Conservation (phyloP, 495 filamentous ascomycete genomes). For the Achaetomiella virescens region DNA sequence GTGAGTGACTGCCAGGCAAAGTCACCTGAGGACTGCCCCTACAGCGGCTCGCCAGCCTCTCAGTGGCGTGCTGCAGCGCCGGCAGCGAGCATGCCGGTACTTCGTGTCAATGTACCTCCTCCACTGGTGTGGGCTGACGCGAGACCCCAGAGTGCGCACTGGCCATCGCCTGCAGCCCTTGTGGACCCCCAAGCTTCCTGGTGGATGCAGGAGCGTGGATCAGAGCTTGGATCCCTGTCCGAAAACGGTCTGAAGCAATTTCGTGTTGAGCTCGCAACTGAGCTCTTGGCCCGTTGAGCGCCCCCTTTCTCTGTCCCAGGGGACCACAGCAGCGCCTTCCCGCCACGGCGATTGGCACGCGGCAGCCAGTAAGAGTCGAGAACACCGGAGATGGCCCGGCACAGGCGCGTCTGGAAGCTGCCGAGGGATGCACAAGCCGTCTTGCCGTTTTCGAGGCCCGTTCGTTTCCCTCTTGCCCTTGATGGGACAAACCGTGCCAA, state of each 20-base stretch:
- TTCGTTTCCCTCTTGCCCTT: not conserved
- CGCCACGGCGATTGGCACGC: conserved; percentile 1
- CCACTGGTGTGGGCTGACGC: conserved; percentile 3
- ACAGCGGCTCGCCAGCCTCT: not conserved
- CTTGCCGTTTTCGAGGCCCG: conserved; percentile 11
- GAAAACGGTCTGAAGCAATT: conserved; percentile 33
- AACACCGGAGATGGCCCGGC: not conserved
- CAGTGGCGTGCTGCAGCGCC: not conserved
- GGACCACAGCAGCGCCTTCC: conserved; percentile 3
- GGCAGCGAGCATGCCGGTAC: conserved; percentile 21
- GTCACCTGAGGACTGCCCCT: not conserved
- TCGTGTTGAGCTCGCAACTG: conserved; percentile 28
- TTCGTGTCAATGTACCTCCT: conserved; percentile 18
- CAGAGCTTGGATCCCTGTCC: conserved; percentile 27
- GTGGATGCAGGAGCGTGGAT: conserved; percentile 29
- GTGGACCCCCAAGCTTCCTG: conserved; percentile 6
- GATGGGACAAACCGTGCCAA: conserved; percentile 1
- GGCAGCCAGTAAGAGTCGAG: conserved; percentile 3
- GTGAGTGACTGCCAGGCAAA: not conserved
- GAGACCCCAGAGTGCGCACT: conserved; percentile 20
- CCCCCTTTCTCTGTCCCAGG: conserved; percentile 15
- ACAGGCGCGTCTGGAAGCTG: not conserved
- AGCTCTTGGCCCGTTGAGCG: conserved; percentile 4
- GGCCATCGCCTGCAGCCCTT: conserved; percentile 20
- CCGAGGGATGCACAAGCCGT: not conserved